phyloP scores from a whole-genome alignment of 805 yeast genomes.

The Yamadazyma endophytica region DNA sequence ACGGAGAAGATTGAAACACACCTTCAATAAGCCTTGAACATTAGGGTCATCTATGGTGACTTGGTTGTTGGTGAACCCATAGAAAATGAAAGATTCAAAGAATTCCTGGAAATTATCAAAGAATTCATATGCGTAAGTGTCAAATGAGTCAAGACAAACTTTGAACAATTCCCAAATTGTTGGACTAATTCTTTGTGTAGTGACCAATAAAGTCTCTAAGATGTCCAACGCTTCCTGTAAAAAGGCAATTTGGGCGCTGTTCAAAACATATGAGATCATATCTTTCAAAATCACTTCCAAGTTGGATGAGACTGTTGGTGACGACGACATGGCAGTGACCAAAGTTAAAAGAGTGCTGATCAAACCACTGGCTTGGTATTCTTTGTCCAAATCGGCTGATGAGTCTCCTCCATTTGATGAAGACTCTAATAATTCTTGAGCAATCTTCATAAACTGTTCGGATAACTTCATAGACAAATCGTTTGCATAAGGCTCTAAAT shows the following conservation, averaged over 20 bases:
- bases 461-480: constrained; percentile 50
- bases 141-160: constrained; percentile 49
- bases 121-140: constrained; percentile 56
- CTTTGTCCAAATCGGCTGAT: constrained; percentile 31
- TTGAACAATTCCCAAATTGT: constrained; percentile 50
- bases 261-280: constrained; percentile 31
- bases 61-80: constrained; percentile 42
- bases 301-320: constrained; percentile 32
- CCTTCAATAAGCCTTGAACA: constrained; percentile 33
- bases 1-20: constrained; percentile 32
- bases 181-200: constrained; percentile 50
- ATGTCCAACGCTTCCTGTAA: constrained; percentile 38
- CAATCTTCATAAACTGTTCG: constrained; percentile 69
- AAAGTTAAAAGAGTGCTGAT: constrained; percentile 39
- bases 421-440: constrained; percentile 48
- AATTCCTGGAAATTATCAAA: constrained; percentile 55
- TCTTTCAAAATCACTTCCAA: constrained; percentile 32
- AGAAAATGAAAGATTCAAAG: constrained; percentile 49
- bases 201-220: constrained; percentile 51
- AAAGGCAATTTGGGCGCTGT: constrained; percentile 37
- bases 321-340: constrained; percentile 38
- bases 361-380: constrained; percentile 41
- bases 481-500: constrained; percentile 38
- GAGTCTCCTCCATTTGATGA: constrained; percentile 12
- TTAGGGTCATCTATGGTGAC: constrained; percentile 34